Evolutionary conservation across 2,329 filamentous ascomycete genomes (phyloP).

Genomic region (Orbilia quercus): DNA sequence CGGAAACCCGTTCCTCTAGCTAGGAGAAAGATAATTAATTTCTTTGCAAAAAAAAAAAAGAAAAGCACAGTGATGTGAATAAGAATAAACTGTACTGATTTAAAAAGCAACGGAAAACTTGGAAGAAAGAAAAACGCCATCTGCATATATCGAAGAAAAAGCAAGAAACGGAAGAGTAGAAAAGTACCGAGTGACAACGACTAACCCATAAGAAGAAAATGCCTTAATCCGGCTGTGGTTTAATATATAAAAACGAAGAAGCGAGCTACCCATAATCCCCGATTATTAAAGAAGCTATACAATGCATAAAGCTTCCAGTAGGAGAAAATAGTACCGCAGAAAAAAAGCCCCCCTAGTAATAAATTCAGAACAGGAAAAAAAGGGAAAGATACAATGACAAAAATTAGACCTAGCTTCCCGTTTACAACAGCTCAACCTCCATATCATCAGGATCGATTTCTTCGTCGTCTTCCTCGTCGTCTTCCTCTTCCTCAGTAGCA

Average conservation of each 20-base stretch:
- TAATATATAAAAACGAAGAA: too few species aligned
- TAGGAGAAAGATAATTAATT: too few species aligned
- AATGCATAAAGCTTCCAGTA: too few species aligned
- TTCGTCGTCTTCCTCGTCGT: conserved; percentile 68
- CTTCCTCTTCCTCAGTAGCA: conserved; percentile 66
- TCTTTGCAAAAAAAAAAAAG: not conserved
- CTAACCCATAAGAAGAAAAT: conserved; percentile 1
- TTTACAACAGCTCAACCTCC: conserved; percentile 56
- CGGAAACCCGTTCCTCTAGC: too few species aligned
- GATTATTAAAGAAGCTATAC: too few species aligned
- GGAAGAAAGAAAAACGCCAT: not conserved
- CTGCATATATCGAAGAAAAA: not conserved
- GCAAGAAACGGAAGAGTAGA: not conserved
- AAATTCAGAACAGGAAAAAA: not conserved
- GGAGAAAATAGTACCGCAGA: too few species aligned
- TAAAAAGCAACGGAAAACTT: too few species aligned
- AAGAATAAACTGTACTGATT: too few species aligned
- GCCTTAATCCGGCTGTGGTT: too few species aligned
- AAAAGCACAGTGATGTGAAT: not conserved
- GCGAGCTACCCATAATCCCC: too few species aligned
- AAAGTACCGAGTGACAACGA: not conserved
- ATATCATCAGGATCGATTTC: conserved; percentile 55
- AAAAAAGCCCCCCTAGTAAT: too few species aligned
- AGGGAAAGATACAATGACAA: conserved; percentile 9
- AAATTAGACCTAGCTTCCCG: not conserved